Evolutionary conservation across 108 stramenopile species (phyloP).

Genomic region (Cylindrotheca closterium): DNA sequence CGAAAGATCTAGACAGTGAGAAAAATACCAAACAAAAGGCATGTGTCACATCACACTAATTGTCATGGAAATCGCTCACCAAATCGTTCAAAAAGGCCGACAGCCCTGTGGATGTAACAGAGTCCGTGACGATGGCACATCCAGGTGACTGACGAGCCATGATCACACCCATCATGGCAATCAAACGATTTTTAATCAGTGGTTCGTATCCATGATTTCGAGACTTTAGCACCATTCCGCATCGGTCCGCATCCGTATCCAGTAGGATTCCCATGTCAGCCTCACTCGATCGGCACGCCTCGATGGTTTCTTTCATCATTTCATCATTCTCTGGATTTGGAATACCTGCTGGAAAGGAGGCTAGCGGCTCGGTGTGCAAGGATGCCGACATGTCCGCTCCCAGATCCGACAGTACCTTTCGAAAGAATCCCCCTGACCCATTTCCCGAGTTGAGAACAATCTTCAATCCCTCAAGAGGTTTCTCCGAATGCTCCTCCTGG

Average conservation of each 20-base stretch:
- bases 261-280: conserved; percentile 85
- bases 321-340: conserved; percentile 78
- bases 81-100: conserved; percentile 49
- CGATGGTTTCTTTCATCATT: conserved; percentile 68
- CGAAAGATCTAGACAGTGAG: background rate
- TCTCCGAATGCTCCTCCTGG: background rate
- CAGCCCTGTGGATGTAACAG: conserved; percentile 77
- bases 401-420: conserved; percentile 51
- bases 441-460: conserved; percentile 80
- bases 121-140: conserved; percentile 77
- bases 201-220: conserved; percentile 56
- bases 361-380: conserved; percentile 55
- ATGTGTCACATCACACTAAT: no score
- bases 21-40: background rate
- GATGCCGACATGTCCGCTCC: conserved; percentile 71
- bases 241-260: conserved; percentile 88
- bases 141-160: conserved; percentile 56
- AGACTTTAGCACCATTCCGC: conserved; percentile 69
- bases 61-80: no score
- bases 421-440: conserved; percentile 78
- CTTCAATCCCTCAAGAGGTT: conserved; percentile 57
- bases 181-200: conserved; percentile 77
- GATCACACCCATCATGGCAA: conserved; percentile 75
- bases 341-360: conserved; percentile 65
- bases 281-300: conserved; percentile 46